phyloP scores from a whole-genome alignment of 768 basidiomycete species.

The Pulveroboletus sp. region DNA sequence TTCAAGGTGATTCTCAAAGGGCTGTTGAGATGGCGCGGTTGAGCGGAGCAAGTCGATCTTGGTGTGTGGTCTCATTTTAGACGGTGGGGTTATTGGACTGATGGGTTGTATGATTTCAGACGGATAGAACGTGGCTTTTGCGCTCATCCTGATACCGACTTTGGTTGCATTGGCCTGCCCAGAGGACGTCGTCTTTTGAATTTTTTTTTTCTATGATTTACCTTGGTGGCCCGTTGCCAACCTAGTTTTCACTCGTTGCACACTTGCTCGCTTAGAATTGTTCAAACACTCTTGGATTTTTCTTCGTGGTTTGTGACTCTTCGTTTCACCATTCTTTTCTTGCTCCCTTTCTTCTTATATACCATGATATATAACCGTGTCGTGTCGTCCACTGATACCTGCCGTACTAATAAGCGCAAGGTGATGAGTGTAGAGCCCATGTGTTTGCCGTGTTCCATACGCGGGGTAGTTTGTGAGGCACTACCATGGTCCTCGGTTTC shows the following conservation, averaged over 20 bases:
- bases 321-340: background rate
- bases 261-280: background rate
- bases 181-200: background rate
- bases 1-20: slow-evolving; percentile 18
- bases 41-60: background rate
- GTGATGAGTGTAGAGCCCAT: no score
- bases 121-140: no score
- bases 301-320: background rate
- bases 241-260: no score
- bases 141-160: no score
- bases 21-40: slow-evolving; percentile 13
- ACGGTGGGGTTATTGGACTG: background rate
- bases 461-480: no score
- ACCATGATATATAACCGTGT: background rate
- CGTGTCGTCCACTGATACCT: background rate
- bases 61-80: slow-evolving; percentile 5
- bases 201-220: background rate
- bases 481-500: no score
- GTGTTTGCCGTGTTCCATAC: no score
- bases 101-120: background rate
- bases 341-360: background rate
- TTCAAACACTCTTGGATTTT: background rate
- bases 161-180: no score
- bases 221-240: background rate
- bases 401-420: no score